Base-by-base conservation (phyloP, 176 grass and related monocot genomes). In the Otatea glauca region DNA sequence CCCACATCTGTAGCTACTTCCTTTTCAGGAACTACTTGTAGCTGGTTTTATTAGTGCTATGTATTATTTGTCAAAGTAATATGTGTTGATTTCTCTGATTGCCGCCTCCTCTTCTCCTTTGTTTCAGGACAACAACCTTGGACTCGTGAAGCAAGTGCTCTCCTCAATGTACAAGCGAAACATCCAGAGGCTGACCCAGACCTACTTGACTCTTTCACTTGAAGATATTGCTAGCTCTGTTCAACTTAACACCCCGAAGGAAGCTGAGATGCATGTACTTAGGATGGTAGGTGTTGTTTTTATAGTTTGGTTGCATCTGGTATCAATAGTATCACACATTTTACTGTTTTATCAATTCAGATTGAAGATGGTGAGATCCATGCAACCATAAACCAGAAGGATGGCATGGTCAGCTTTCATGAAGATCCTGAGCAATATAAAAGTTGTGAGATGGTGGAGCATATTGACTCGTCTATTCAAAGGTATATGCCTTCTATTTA, bases 351-450 rank as follows among this genome's bases (percentile, higher is more conserved):
- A 61, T 63, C 7, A 53, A 27, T 74, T 61, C 69, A 99, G 96
- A 99, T 99, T 61, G 93, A 99, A 90, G 96, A 99, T 45, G 93
- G 96, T 20, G 96, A 99, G 62, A 96, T 99, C 78, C 85, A 92
- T 88, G 96, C 96, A 79, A 94, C 89, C 14, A 99, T 99, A 92
- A 99, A 99, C 74, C 96, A 99, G 69, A 99, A 96, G 88, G 96
- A 99, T 73, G 96, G 96, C 75, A 99, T 99, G 96, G 96, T 99
- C 65, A 91, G 93, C 86, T 99, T 99, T 85, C 88, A 94, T 79
- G 96, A 99, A 85, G 96, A 99, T 92, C 96, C 96, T 81, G 96
- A 99, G 85, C 90, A 99, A 89, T 99, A 96, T 83, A 99, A 94
- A 90, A 96, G 85, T 76, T 81, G 86, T 79, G 83, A 85, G 47